Evolutionary conservation across 257 asterid species (phyloP).

Genomic region (Solanum infundibuliforme): DNA sequence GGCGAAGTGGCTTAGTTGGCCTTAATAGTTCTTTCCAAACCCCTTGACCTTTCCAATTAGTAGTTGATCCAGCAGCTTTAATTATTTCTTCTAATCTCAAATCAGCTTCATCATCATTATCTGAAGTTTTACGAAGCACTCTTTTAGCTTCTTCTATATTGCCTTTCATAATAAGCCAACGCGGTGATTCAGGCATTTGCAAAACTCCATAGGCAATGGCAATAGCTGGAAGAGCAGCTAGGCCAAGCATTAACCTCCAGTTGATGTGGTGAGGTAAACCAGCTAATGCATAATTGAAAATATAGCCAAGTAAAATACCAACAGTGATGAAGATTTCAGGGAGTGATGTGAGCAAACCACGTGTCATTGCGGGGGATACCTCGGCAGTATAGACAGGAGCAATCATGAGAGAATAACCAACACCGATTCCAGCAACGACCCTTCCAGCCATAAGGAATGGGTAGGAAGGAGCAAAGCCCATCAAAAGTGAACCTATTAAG

Average conservation of each 20-base stretch:
- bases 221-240: constrained; percentile 59
- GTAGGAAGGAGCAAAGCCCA: constrained; percentile 77
- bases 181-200: constrained; percentile 82
- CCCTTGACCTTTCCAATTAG: constrained; percentile 37
- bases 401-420: constrained; percentile 74
- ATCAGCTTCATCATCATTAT: constrained; percentile 44
- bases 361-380: constrained; percentile 61
- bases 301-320: constrained; percentile 61
- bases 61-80: constrained; percentile 14
- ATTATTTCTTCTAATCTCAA: constrained; percentile 43
- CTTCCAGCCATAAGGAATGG: constrained; percentile 59
- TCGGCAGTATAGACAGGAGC: constrained; percentile 83
- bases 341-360: constrained; percentile 72
- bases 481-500: constrained; percentile 50
- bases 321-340: constrained; percentile 77
- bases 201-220: constrained; percentile 43
- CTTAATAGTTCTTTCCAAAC: constrained; percentile 56
- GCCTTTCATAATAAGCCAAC: constrained; percentile 79
- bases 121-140: constrained; percentile 47
- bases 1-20: constrained; percentile 42
- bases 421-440: constrained; percentile 63
- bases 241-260: constrained; percentile 88
- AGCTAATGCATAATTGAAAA: constrained; percentile 41
- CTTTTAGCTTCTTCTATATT: constrained; percentile 33
- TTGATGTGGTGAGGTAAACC: constrained; percentile 29